phyloP scores from a whole-genome alignment of 805 yeast genomes.

The Candida argentea region DNA sequence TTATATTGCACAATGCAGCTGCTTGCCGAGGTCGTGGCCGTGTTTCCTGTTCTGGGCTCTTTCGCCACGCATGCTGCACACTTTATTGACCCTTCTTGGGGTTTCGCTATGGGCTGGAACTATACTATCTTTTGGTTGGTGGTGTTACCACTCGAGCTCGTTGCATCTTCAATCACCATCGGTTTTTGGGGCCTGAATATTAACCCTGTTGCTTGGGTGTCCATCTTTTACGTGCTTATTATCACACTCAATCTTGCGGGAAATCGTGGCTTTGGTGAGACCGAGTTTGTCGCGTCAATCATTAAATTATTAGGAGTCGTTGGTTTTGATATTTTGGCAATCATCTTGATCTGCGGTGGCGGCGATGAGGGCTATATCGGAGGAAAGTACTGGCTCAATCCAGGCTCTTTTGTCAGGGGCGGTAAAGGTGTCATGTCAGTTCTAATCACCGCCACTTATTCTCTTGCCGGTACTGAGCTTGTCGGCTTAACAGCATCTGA shows the following conservation, averaged over 20 bases:
- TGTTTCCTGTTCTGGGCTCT: constrained; percentile 30
- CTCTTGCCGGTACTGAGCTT: constrained; percentile 34
- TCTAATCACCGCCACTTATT: constrained; percentile 30
- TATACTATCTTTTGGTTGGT: constrained; percentile 36
- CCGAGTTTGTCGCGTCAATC: constrained; percentile 25
- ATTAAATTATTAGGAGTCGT: constrained; percentile 28
- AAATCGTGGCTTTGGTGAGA: constrained; percentile 27
- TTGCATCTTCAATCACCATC: constrained; percentile 31
- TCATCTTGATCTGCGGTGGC: constrained; percentile 29
- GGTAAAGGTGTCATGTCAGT: constrained; percentile 30
- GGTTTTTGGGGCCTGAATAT: constrained; percentile 29
- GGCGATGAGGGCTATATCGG: constrained; percentile 31
- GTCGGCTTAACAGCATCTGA: constrained; percentile 31
- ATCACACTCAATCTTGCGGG: constrained; percentile 25
- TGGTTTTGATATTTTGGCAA: constrained; percentile 31
- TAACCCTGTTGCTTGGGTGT: constrained; percentile 33
- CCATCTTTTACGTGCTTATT: constrained; percentile 27
- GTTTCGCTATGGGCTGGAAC: constrained; percentile 37
- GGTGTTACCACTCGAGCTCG: constrained; percentile 32
- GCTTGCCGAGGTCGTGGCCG: constrained; percentile 28
- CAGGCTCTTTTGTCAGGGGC: constrained; percentile 26
- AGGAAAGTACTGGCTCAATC: constrained; percentile 25
- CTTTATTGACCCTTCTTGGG: constrained; percentile 34
- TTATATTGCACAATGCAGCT: constrained; percentile 35
- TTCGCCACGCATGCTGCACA: constrained; percentile 31